Evolutionary conservation across 495 filamentous ascomycete species (phyloP).

Genomic region (Penicillium daleae): DNA sequence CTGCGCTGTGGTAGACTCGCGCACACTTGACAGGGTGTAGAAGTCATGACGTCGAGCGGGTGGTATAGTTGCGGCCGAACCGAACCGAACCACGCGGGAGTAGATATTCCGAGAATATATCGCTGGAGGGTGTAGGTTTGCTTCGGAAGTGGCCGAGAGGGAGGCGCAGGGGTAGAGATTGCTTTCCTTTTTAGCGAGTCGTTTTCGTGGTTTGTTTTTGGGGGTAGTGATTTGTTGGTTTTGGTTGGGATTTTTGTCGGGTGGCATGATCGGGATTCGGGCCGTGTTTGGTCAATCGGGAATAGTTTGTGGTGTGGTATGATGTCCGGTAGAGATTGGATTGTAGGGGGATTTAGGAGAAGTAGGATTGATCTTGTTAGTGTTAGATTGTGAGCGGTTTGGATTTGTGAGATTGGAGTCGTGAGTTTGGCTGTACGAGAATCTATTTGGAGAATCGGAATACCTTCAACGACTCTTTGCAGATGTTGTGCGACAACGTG

Average conservation of each 20-base stretch:
- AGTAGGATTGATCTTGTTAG: background rate
- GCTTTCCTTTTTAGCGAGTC: background rate
- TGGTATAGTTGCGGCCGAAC: conserved; percentile 14
- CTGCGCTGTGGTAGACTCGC: too few relatives aligned
- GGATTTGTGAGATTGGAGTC: background rate
- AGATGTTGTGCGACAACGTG: background rate
- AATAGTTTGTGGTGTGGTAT: background rate
- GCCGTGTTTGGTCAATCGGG: background rate
- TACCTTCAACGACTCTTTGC: background rate
- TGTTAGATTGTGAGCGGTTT: background rate
- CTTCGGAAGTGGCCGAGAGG: background rate
- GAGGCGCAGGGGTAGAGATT: background rate
- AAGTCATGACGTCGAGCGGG: conserved; percentile 11
- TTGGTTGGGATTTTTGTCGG: background rate
- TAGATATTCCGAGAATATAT: background rate
- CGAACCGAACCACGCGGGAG: conserved; percentile 15
- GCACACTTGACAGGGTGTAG: too few relatives aligned
- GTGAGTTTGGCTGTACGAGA: too few relatives aligned
- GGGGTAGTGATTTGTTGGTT: background rate
- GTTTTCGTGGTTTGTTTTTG: background rate
- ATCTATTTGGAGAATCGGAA: background rate
- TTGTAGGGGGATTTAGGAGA: background rate
- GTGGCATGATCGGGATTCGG: background rate
- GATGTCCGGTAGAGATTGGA: background rate
- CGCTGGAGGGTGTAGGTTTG: background rate